Conservation (phyloP, 2,329 filamentous ascomycete species). For the Chalaropsis thielavioides region DNA sequence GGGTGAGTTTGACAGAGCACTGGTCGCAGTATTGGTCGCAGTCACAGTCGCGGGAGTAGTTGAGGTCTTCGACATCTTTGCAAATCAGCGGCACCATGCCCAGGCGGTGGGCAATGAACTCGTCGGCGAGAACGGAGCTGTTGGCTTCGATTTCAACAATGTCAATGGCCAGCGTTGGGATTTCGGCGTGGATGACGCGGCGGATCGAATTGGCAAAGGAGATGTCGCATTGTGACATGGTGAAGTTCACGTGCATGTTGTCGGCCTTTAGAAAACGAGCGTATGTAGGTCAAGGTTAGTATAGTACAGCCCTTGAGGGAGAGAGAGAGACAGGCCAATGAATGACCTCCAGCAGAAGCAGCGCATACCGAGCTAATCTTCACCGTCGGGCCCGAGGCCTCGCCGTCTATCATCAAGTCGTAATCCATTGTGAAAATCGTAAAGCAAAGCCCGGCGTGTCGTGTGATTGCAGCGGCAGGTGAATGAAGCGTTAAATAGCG, state of each 20-base stretch:
- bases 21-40: conserved; percentile 91
- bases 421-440: conserved; percentile 35
- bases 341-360: not conserved
- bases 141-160: conserved; percentile 86
- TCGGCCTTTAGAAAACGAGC: conserved; percentile 46
- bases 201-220: conserved; percentile 87
- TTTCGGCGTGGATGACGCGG: conserved; percentile 80
- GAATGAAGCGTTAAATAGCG: not conserved
- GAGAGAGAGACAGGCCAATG: not conserved
- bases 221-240: conserved; percentile 76
- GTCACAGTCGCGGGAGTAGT: conserved; percentile 87
- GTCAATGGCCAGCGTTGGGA: conserved; percentile 89
- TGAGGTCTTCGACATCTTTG: conserved; percentile 65
- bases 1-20: conserved; percentile 70
- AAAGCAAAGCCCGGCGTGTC: not conserved
- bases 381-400: conserved; percentile 41
- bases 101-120: conserved; percentile 86
- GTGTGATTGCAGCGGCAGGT: not conserved
- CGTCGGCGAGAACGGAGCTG: conserved; percentile 89
- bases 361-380: conserved; percentile 44
- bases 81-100: conserved; percentile 80
- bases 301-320: not conserved
- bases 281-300: not conserved
- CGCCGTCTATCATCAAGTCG: conserved; percentile 46
- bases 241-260: conserved; percentile 71